These are phyloP conservation scores for Fusarium sp. DNA, from an alignment of 2,329 filamentous ascomycete genomes.

Conservation along the genomic window DNA sequence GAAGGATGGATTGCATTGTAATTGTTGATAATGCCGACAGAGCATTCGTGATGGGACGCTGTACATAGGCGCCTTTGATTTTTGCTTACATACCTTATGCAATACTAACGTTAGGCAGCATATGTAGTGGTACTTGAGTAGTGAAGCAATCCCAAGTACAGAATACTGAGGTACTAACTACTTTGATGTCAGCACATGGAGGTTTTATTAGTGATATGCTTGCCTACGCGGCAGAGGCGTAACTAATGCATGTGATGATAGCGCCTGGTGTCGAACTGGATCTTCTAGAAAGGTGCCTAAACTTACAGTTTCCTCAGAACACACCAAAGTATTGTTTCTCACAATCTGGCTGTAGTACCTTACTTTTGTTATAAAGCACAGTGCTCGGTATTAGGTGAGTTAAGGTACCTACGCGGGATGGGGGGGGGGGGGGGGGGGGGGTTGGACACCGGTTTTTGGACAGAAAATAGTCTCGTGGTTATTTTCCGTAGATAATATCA, in stretches of 20 bases:
- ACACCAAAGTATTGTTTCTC: neutral
- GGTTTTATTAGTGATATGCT: neutral
- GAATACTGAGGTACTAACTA: neutral
- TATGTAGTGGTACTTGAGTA: no score
- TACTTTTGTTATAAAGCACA: neutral
- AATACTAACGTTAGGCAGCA: neutral
- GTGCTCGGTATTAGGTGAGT: neutral
- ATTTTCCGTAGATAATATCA: no score
- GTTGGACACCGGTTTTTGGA: no score
- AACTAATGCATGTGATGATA: slow-evolving; percentile 25
- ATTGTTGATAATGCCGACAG: neutral
- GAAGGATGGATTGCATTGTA: neutral
- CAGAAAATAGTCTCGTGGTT: no score
- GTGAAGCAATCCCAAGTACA: neutral
- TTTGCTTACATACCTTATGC: neutral
- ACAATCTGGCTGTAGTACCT: no score
- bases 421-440: no score
- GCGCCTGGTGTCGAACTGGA: neutral
- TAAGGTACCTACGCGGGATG: no score
- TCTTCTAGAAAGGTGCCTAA: slow-evolving; percentile 12
- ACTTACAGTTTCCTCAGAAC: neutral
- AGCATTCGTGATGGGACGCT: neutral
- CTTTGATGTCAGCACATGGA: neutral
- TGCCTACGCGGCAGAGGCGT: slow-evolving; percentile 4
- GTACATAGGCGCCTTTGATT: neutral